Base-by-base conservation (phyloP, 2,329 filamentous ascomycete genomes). In the Hyphodiscus sp. region DNA sequence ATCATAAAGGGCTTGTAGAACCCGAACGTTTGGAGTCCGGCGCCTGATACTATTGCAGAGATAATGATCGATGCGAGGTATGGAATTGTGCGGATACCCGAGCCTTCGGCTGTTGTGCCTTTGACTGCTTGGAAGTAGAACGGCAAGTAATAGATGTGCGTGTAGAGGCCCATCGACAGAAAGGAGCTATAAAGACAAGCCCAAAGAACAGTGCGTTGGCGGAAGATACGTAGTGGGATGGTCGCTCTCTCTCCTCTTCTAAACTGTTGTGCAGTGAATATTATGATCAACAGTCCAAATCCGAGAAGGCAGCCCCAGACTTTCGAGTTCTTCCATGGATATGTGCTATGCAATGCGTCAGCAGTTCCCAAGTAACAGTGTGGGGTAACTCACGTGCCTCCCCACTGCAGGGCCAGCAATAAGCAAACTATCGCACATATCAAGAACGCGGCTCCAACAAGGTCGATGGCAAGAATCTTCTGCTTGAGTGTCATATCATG, bases 141-240 rank as follows among this genome's bases (percentile, higher is more conserved):
- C n/a, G 47, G 47, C n/a, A 49, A 20, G 33, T 46, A 59, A 65
- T 78, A 68, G 57, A 88, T 62, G 1, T 86, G 87, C 5, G 88
- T 72, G 57, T 59, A 69, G 54, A 55, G 53, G 51, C 56, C 69
- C 69, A 62, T 70, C 33, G 67, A 67, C 58, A 65, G 61, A 58
- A 61, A 71, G 51, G 55, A 69, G 49, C 56, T 69, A 58, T 57
- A 73, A 15, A 67, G 51, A 47, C 67, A 63, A 1, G 69, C 64
- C 19, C 57, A 66, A 1, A 68, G 57, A 20, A 75, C 68, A 19
- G 67, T 70, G 6, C 70, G 66, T 43, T 73, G 67, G 1, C 57
- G 59, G 10, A 80, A 56, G 41, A 81, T 70, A 0, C 72, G 69
- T 1, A 73, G 69, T 0, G 76, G 74, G 8, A 82, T 71, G 66